Conservation (phyloP, 2,329 filamentous ascomycete genomes). For the Rutstroemia sydowiana region DNA sequence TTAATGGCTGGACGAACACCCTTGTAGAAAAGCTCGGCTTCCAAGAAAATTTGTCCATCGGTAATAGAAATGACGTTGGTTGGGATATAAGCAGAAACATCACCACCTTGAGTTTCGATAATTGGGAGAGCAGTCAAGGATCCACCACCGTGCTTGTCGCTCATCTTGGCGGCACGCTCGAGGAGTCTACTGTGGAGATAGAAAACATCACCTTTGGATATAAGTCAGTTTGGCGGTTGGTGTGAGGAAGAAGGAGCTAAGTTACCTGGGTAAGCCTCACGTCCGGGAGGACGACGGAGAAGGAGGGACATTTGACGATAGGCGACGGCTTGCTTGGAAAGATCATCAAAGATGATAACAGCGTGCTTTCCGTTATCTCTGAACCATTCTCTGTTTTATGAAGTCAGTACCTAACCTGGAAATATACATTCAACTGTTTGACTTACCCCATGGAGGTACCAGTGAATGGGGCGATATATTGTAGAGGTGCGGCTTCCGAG, state of each 20-base stretch:
- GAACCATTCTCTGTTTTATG: slow-evolving; percentile 57
- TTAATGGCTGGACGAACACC: slow-evolving; percentile 99
- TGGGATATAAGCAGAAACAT: slow-evolving; percentile 99
- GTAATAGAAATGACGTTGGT: slow-evolving; percentile 99
- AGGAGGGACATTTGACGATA: slow-evolving; percentile 99
- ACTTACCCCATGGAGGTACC: slow-evolving; percentile 37
- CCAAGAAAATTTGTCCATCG: slow-evolving; percentile 99
- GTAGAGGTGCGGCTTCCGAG: slow-evolving; percentile 90
- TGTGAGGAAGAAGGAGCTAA: slow-evolving; percentile 88
- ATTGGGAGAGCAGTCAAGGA: slow-evolving; percentile 95
- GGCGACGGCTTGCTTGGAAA: slow-evolving; percentile 95
- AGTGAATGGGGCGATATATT: slow-evolving; percentile 92
- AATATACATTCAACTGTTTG: no score
- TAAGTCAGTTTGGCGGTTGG: slow-evolving; percentile 27
- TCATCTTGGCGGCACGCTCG: slow-evolving; percentile 99
- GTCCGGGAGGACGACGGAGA: slow-evolving; percentile 92
- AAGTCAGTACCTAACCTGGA: neutral
- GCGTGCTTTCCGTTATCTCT: slow-evolving; percentile 81
- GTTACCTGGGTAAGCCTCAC: slow-evolving; percentile 99
- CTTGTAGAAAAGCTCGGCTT: slow-evolving; percentile 99
- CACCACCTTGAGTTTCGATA: slow-evolving; percentile 99
- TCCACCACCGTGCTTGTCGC: slow-evolving; percentile 86
- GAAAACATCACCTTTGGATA: no score
- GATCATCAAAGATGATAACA: slow-evolving; percentile 86
- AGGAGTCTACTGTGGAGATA: no score